These are phyloP conservation scores for Ulota crispa DNA, from an alignment of 225 moss, liverwort and hornwort genomes.

Conservation along the genomic window DNA sequence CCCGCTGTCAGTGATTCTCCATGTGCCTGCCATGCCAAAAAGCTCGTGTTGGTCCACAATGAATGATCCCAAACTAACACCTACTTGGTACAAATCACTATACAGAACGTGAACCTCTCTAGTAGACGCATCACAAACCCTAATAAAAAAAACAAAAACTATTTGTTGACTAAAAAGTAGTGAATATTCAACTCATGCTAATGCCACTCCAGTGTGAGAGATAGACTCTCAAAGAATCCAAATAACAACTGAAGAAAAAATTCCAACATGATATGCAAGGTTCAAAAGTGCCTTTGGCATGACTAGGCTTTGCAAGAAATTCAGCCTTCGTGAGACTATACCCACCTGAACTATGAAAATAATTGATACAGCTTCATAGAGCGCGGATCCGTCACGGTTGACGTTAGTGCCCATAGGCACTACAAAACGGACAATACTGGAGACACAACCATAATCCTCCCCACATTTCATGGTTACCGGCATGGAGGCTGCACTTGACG, in stretches of 20 bases:
- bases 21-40: conserved; percentile 63
- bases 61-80: not conserved
- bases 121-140: not conserved
- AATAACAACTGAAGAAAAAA: no score
- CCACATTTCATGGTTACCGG: conserved; percentile 88
- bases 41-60: not conserved
- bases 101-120: no score
- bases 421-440: conserved; percentile 82
- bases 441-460: conserved; percentile 63
- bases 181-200: not conserved
- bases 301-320: no score
- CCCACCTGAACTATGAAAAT: conserved; percentile 86
- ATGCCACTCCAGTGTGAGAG: no score
- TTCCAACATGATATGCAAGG: no score
- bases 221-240: no score
- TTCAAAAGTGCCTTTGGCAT: no score
- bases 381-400: conserved; percentile 87
- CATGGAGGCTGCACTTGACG: conserved; percentile 89
- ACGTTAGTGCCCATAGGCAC: conserved; percentile 89
- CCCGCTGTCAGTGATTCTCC: conserved; percentile 66
- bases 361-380: conserved; percentile 90
- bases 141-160: not conserved
- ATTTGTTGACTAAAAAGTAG: not conserved
- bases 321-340: no score
- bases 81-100: not conserved